Evolutionary conservation across 1,139 yeast genomes (phyloP), one percentile per base, ranked within the genome.

Genomic region (Blastobotrys persicus): DNA sequence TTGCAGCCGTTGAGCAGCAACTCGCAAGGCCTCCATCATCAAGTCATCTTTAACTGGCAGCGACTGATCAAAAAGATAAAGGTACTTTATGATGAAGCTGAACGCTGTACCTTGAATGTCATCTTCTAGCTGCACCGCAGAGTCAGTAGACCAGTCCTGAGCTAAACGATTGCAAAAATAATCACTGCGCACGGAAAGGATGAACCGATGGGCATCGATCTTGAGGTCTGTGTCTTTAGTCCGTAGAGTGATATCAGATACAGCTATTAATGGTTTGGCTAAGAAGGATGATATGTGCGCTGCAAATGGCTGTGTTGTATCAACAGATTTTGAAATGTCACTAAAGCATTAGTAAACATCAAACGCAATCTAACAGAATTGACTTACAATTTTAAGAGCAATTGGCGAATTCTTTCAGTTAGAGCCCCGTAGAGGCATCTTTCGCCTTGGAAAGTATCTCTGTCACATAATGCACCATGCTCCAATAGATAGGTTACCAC

Each of bases 391-490:
- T 80, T 74, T 16, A 82, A 63, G 50, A 86, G 66, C 23, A 83
- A 63, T 47, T 78, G 76, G 44, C 89, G 66, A 20, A 86, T 86
- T 11, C 71, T 67, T 59, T 84, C 88, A 20, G 78, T 86, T 50
- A 86, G 66, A 0, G 94, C 94, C 1, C 91, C 94, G 61, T 86
- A 85, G 1, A 85, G 74, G 56, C 92, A 85, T 42, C 94, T 73
- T 9, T 85, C 88, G 2, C 95, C 94, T 64, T 85, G 87, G 61
- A 81, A 81, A 17, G 89, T 82, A 60, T 85, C 92, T 60, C 89
- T 73, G 63, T 85, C 91, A 64, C 91, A 84, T 1, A 81, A 74
- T 0, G 94, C 89, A 5, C 95, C 95, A 46, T 78, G 68, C 46
- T 82, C 74, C 9, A 86, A 69, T 28, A 86, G 68, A 47, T 82